A percentile compares a stretch with the other conserved stretches of the same genome.
These are phyloP conservation scores for Proteromonas lacertae DNA, from an alignment of 352 stramenopile species.

Conservation along the genomic window DNA sequence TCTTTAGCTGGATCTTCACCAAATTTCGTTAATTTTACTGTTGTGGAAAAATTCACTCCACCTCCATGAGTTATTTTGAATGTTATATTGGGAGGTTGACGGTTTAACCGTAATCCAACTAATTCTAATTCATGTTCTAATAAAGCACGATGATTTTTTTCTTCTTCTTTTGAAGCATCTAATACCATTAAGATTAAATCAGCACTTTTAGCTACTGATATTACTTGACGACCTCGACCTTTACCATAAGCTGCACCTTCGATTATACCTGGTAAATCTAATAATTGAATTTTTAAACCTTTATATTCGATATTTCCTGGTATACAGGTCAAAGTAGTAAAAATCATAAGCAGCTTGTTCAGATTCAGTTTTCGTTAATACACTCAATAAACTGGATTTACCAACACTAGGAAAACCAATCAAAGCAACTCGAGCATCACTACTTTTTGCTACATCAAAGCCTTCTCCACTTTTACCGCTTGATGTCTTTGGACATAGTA, in stretches of 20 bases:
- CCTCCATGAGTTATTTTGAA: slow-evolving; percentile 63
- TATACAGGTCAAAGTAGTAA: slow-evolving; percentile 91
- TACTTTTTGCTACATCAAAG: slow-evolving; percentile 66
- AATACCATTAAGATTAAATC: slow-evolving; percentile 98
- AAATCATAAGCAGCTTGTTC: slow-evolving; percentile 83
- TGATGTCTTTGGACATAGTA: too few species aligned
- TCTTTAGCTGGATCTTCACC: slow-evolving; percentile 13
- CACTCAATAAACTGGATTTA: slow-evolving; percentile 38
- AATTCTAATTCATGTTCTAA: slow-evolving; percentile 89
- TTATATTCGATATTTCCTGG: slow-evolving; percentile 47
- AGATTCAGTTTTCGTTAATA: slow-evolving; percentile 75
- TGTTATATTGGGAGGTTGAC: slow-evolving; percentile 74
- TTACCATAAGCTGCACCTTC: slow-evolving; percentile 88
- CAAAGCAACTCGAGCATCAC: slow-evolving; percentile 75
- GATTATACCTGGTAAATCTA: slow-evolving; percentile 98
- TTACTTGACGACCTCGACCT: slow-evolving; percentile 83
- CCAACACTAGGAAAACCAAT: slow-evolving; percentile 62
- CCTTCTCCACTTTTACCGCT: too few species aligned
- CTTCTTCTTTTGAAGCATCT: slow-evolving; percentile 72
- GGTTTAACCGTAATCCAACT: slow-evolving; percentile 70
- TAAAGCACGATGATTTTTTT: slow-evolving; percentile 84
- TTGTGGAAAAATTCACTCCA: slow-evolving; percentile 75
- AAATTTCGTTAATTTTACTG: slow-evolving; percentile 64
- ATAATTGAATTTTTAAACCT: slow-evolving; percentile 36
- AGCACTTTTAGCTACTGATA: slow-evolving; percentile 81